These are phyloP conservation scores for Hypoxylon sp. DNA, from an alignment of 2,329 filamentous ascomycete species.

Conservation along the genomic window DNA sequence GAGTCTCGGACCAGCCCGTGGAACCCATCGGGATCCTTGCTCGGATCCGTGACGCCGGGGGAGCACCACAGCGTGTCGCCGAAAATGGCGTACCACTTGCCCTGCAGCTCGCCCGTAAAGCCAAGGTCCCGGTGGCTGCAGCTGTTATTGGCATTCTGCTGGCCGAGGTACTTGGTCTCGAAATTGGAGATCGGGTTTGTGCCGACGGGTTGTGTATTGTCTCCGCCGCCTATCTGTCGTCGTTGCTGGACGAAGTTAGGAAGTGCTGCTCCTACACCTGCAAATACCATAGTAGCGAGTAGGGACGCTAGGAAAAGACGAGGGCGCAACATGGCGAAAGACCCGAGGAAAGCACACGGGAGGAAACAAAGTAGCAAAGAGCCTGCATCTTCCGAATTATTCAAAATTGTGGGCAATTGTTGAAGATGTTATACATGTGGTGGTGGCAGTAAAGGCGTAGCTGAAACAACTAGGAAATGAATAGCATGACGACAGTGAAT, in stretches of 20 bases:
- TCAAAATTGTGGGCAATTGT: neutral
- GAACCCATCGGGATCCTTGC: constrained; percentile 50
- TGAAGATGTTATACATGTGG: too few species aligned
- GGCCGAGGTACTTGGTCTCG: constrained; percentile 50
- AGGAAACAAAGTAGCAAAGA: neutral
- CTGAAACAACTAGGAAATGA: constrained; percentile 10
- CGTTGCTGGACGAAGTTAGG: constrained; percentile 8
- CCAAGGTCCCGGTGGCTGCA: constrained; percentile 54
- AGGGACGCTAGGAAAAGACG: constrained; percentile 5
- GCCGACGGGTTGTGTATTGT: constrained; percentile 55
- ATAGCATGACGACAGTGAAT: constrained; percentile 12
- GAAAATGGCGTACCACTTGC: constrained; percentile 56
- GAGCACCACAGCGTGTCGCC: constrained; percentile 54
- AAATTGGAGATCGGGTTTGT: constrained; percentile 52
- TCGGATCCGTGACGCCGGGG: constrained; percentile 50
- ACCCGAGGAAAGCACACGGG: neutral
- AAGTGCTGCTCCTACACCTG: neutral
- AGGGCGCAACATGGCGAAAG: constrained; percentile 8
- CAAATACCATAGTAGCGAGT: neutral
- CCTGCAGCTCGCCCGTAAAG: constrained; percentile 52
- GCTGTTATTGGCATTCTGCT: constrained; percentile 54
- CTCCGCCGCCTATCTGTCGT: constrained; percentile 24
- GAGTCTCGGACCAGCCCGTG: constrained; percentile 57
- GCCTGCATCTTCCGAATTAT: neutral
- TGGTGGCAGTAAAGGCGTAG: neutral